These are phyloP conservation scores for Arachis hypogaea DNA, from an alignment of 306 rosid genomes.

Conservation along the genomic window DNA sequence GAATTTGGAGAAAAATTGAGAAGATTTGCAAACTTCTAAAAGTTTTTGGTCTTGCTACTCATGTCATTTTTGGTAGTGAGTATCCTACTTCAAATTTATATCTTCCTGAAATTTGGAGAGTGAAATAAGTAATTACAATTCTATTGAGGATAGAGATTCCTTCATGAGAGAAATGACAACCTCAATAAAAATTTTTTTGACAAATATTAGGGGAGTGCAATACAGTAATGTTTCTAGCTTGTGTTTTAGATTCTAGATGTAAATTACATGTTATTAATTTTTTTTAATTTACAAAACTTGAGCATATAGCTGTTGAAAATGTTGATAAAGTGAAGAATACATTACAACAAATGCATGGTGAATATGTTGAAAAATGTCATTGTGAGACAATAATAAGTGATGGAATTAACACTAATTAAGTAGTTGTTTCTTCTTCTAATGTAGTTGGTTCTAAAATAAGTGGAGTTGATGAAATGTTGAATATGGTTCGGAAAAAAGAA, in stretches of 20 bases:
- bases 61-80: no score
- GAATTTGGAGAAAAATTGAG: no score
- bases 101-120: background rate
- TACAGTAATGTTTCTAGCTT: background rate
- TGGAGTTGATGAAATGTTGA: background rate
- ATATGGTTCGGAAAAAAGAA: background rate
- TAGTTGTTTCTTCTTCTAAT: no score
- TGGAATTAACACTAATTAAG: no score
- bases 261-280: background rate
- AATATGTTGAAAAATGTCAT: background rate
- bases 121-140: background rate
- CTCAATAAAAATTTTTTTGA: background rate
- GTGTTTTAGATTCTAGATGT: background rate
- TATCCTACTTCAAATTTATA: no score
- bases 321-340: background rate
- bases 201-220: conserved; percentile 1
- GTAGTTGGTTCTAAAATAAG: no score
- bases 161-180: background rate
- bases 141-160: background rate
- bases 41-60: no score
- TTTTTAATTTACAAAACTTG: no score
- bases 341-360: background rate
- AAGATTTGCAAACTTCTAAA: no score
- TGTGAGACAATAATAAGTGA: background rate
- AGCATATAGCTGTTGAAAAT: no score